Base-by-base conservation (phyloP, 495 filamentous ascomycete genomes). In the Hypoxylon perforatum region DNA sequence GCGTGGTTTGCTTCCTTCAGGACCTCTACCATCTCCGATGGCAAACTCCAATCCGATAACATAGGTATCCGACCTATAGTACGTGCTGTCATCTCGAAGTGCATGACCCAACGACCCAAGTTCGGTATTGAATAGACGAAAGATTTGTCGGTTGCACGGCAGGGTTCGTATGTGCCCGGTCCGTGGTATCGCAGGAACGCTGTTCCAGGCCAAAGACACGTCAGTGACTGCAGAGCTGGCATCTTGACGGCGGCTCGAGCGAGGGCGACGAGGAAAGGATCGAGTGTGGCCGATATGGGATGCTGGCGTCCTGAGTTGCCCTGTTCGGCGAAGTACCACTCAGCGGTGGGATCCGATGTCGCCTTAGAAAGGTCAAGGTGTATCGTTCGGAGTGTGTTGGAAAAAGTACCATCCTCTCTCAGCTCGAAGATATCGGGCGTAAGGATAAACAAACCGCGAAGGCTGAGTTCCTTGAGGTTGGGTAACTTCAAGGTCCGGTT, bases 401-500 rank as follows among this genome's bases (percentile, higher is more conserved):
- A 36, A 38, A 51, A 7, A 19, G 45, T 9, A 21, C 15, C 18
- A 15, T 19, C 10, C 19, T 50, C 18, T 14, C 42, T 42, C 9
- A 30, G 18, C 41, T 36, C 15, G 25, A 55, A 62, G 47, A 62
- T 33, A 7, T 6, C 10, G 33, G 59, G 50, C 9, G 49, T 54
- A 12, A 55, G 25, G 30, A 11, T 48, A 8, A 46, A 51, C 9
- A 3, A 1, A 7, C 41, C 49, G 1, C 17, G 4, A 12, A 61
- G 23, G 1, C 38, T 6, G 6, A 61, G 18, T 18, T 4, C 9
- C 18, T 14, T 55, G 18, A 62, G 18, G 1, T 41, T 55, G 15
- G 50, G 59, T 11, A 55, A 17, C 35, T 48, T 62, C 41, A 55
- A 19, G 49, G 55, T 39, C 4, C 47, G 49, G 42, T 62, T 62